Base-by-base conservation (phyloP, 306 rosid genomes). In the Boehmeria nivea region DNA sequence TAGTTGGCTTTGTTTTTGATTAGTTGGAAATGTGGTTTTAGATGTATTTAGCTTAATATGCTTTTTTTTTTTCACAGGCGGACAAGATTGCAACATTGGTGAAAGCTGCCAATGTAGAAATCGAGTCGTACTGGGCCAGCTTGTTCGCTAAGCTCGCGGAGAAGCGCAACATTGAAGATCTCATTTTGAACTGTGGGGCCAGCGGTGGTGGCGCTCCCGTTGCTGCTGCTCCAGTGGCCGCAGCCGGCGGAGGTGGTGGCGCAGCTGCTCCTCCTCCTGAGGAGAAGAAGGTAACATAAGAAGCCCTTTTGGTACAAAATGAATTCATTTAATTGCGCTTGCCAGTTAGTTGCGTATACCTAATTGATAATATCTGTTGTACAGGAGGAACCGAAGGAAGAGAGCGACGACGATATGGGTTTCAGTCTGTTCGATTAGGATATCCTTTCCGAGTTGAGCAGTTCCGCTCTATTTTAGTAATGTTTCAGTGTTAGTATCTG, bases 111-210 rank as follows among this genome's bases (percentile, higher is more conserved):
- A 73, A 79, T 0, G 62, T 89, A 23, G 2, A 46, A 3, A 81
- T 83, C 12, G 89, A 83, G 20, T 74, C 91, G 0, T 88, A 67
- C 55, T 89, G 95, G 97, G 77, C 79, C 6, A 16, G 56, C 63
- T 59, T 89, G 51, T 85, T 89, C 38, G 89, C 93, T 15, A 89
- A 85, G 60, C 85, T 89, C 25, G 83, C 82, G 1, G 87, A 85
- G 74, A 85, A 81, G 77, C 53, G 76, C 22, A 68, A 68, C 70
- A 39, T 89, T 42, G 83, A 45, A 1, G 95, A 89, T 43, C 80
- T 89, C 69, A 79, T 89, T 1, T 33, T 76, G 53, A 81, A 47
- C 46, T 83, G 72, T 12, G 95, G 82, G 0, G 84, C 89, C 0
- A 83, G 85, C 17, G 94, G 86, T 0, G 97, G 78, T 12, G 60